These are phyloP conservation scores for Aspergillus sp. DNA, from an alignment of 2,329 filamentous ascomycete genomes.

Conservation along the genomic window DNA sequence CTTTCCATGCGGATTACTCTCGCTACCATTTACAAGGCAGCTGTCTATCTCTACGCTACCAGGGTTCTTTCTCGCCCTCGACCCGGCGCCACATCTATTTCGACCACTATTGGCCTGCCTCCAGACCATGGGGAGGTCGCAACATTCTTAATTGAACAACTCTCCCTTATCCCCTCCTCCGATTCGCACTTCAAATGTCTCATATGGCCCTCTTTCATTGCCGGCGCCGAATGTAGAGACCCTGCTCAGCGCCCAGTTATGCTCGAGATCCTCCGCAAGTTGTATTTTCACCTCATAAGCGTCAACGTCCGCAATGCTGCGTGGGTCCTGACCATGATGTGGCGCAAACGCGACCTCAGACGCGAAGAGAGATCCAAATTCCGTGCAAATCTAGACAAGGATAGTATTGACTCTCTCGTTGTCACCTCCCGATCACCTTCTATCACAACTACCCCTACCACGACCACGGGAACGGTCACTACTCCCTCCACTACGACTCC, in stretches of 20 bases:
- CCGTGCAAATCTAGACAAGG: not conserved
- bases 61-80: conserved; percentile 36
- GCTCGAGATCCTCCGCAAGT: conserved; percentile 31
- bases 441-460: not conserved
- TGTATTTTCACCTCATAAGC: conserved; percentile 38
- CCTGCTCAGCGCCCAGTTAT: conserved; percentile 33
- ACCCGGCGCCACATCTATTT: conserved; percentile 20
- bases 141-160: conserved; percentile 34
- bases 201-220: conserved; percentile 46
- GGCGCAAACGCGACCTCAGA: conserved; percentile 39
- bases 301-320: conserved; percentile 42
- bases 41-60: conserved; percentile 42
- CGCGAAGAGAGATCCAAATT: conserved; percentile 15
- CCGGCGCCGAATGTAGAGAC: conserved; percentile 40
- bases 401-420: not conserved
- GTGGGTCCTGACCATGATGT: conserved; percentile 42
- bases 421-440: not conserved
- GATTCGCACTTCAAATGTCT: conserved; percentile 45
- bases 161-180: conserved; percentile 34
- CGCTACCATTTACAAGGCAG: conserved; percentile 40
- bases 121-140: conserved; percentile 30
- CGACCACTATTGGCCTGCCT: conserved; percentile 27
- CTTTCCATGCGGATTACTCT: conserved; percentile 51
- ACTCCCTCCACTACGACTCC: conserved; percentile 4
- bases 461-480: not conserved